Conservation (phyloP, 371 early-diverging fungal species). For the Basidiobolus meristosporus region DNA sequence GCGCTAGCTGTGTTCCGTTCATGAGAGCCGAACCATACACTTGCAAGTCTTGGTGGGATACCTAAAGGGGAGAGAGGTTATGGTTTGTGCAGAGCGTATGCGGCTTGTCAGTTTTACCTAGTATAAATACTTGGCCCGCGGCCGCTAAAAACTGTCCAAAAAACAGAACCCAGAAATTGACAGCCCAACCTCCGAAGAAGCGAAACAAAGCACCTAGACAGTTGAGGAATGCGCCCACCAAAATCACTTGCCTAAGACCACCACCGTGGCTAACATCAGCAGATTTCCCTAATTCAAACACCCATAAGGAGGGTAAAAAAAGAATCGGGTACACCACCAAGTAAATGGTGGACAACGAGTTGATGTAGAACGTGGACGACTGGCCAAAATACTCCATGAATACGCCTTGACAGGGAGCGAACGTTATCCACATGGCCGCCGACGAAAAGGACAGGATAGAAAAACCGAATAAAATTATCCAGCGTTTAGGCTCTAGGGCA, state of each 20-base stretch:
- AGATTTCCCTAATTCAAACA: slow-evolving; percentile 13
- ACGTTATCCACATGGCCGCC: slow-evolving; percentile 28
- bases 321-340: slow-evolving; percentile 24
- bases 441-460: slow-evolving; percentile 19
- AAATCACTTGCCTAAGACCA: slow-evolving; percentile 17
- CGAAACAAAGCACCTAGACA: slow-evolving; percentile 14
- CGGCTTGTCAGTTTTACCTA: slow-evolving; percentile 11
- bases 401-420: slow-evolving; percentile 24
- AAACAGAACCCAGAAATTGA: slow-evolving; percentile 8
- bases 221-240: slow-evolving; percentile 22
- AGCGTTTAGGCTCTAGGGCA: no score
- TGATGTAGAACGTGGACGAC: slow-evolving; percentile 17
- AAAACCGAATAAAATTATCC: slow-evolving; percentile 10
- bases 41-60: neutral
- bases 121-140: slow-evolving; percentile 22
- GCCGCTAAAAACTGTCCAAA: slow-evolving; percentile 25
- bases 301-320: slow-evolving; percentile 16
- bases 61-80: no score
- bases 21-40: neutral
- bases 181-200: slow-evolving; percentile 18
- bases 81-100: no score
- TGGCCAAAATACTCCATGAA: slow-evolving; percentile 20
- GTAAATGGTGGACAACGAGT: slow-evolving; percentile 18
- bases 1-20: slow-evolving; percentile 7
- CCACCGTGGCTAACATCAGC: slow-evolving; percentile 6